A percentile compares a stretch with the other conserved stretches of the same genome.
Conservation (phyloP, 441 rosid species). For the Biscutella laevigata region DNA sequence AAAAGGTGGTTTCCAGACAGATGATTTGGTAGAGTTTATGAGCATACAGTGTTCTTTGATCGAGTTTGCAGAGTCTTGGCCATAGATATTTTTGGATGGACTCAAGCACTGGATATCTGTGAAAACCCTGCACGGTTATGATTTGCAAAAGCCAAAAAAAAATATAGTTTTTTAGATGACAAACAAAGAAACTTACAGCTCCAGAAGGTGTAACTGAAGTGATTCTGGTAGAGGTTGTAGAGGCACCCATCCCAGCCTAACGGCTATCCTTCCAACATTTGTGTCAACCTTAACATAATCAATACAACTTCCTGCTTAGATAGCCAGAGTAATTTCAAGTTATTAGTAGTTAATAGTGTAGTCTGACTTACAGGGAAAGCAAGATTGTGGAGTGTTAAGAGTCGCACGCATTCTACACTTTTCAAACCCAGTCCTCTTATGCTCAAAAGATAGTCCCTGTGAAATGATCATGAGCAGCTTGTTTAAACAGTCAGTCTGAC, state of each 20-base stretch:
- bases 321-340: slow-evolving; percentile 10
- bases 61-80: slow-evolving; percentile 98
- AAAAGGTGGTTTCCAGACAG: not conserved
- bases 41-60: slow-evolving; percentile 77
- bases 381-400: slow-evolving; percentile 86
- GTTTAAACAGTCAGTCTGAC: not conserved
- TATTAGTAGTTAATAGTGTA: slow-evolving; percentile 13
- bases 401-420: slow-evolving; percentile 97
- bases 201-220: slow-evolving; percentile 89
- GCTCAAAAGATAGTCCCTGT: slow-evolving; percentile 85
- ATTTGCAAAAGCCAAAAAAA: slow-evolving; percentile 4
- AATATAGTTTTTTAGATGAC: slow-evolving; percentile 1
- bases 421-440: slow-evolving; percentile 85
- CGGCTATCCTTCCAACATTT: slow-evolving; percentile 96
- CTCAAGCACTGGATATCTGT: slow-evolving; percentile 87
- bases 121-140: slow-evolving; percentile 22
- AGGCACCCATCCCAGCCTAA: slow-evolving; percentile 99
- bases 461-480: slow-evolving; percentile 18
- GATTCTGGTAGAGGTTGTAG: slow-evolving; percentile 92
- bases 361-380: slow-evolving; percentile 84
- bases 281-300: slow-evolving; percentile 77
- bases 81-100: slow-evolving; percentile 90
- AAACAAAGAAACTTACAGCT: slow-evolving; percentile 51
- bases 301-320: slow-evolving; percentile 13
- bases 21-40: slow-evolving; percentile 20